Conservation (phyloP, 2,329 filamentous ascomycete genomes). For the Cytospora schulzeri region DNA sequence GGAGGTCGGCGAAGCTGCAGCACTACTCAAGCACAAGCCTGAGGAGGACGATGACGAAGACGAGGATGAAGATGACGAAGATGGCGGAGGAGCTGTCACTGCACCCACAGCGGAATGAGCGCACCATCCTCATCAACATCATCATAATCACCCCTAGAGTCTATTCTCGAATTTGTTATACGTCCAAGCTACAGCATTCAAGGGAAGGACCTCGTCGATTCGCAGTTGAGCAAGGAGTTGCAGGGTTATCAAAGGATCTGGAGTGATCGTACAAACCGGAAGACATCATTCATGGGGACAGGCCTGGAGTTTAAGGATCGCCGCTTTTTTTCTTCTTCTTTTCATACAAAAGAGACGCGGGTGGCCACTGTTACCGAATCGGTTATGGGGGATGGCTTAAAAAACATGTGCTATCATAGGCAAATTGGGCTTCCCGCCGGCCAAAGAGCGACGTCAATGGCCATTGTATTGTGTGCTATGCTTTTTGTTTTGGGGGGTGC, state of each 20-base stretch:
- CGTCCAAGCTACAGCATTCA: constrained; percentile 2
- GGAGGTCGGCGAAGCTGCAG: constrained; percentile 61
- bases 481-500: background rate
- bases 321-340: background rate
- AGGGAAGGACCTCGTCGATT: constrained; percentile 7
- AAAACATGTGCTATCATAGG: background rate
- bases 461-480: background rate
- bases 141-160: background rate
- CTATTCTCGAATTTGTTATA: constrained; percentile 1
- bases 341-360: background rate
- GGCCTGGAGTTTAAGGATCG: constrained; percentile 9
- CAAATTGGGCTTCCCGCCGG: background rate
- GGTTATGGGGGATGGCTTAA: background rate
- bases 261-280: constrained; percentile 13
- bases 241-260: constrained; percentile 9
- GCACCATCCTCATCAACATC: background rate
- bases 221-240: constrained; percentile 19
- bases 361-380: constrained; percentile 3
- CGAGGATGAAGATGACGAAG: constrained; percentile 29
- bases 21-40: constrained; percentile 41
- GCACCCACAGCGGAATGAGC: constrained; percentile 17
- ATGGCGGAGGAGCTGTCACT: constrained; percentile 22
- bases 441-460: background rate
- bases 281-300: background rate
- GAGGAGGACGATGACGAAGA: constrained; percentile 32